These are phyloP conservation scores for Trichopus zeylanicus DNA, from an alignment of 116 monocot species.

Conservation along the genomic window DNA sequence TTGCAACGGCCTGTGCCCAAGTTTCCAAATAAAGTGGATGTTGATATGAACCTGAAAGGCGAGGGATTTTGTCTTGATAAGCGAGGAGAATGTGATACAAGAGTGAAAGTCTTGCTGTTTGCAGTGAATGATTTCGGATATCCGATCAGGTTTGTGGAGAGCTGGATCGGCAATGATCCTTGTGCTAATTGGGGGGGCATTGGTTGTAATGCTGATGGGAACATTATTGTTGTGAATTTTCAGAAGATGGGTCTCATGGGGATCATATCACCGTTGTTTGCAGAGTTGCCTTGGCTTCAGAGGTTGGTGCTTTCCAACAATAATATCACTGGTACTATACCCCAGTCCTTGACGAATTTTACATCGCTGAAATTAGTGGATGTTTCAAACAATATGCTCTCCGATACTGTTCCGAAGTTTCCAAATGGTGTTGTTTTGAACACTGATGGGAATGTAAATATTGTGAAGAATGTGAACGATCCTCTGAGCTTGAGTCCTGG, in stretches of 20 bases:
- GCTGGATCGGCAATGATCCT: slow-evolving; percentile 83
- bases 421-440: slow-evolving; percentile 34
- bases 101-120: slow-evolving; percentile 40
- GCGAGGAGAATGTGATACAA: slow-evolving; percentile 60
- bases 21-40: slow-evolving; percentile 30
- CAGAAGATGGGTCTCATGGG: slow-evolving; percentile 61
- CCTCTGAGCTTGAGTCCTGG: neutral
- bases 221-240: slow-evolving; percentile 67
- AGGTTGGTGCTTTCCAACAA: slow-evolving; percentile 57
- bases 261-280: slow-evolving; percentile 50
- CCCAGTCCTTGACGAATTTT: slow-evolving; percentile 35
- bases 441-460: slow-evolving; percentile 53
- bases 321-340: slow-evolving; percentile 60
- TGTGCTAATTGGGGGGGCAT: slow-evolving; percentile 62
- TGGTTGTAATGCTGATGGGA: slow-evolving; percentile 48
- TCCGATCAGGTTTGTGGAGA: slow-evolving; percentile 44
- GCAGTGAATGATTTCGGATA: slow-evolving; percentile 40
- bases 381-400: slow-evolving; percentile 56
- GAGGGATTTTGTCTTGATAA: slow-evolving; percentile 58
- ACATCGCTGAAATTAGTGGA: slow-evolving; percentile 45
- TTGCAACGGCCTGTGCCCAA: slow-evolving; percentile 65
- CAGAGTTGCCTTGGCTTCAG: slow-evolving; percentile 37
- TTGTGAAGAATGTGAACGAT: slow-evolving; percentile 26
- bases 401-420: slow-evolving; percentile 57
- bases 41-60: slow-evolving; percentile 4